phyloP scores from a whole-genome alignment of 345 rosid genomes.

The Aquilaria malaccensis region DNA sequence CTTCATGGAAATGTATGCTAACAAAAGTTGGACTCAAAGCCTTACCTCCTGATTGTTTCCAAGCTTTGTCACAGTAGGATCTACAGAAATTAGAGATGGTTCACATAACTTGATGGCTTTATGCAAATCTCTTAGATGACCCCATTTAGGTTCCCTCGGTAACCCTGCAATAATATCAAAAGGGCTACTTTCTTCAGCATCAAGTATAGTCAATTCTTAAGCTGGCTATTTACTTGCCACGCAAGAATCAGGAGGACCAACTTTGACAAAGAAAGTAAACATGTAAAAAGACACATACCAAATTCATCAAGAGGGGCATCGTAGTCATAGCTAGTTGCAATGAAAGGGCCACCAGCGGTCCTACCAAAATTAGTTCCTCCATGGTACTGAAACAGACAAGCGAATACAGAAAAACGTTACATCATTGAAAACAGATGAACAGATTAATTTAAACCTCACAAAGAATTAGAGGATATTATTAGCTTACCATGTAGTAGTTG shows the following conservation, averaged over 20 bases:
- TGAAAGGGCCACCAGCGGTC: conserved; percentile 92
- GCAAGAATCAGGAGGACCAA: neutral
- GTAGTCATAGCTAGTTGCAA: conserved; percentile 94
- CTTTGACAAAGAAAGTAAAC: neutral
- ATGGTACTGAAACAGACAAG: conserved; percentile 49
- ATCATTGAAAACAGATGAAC: neutral
- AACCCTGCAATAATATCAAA: conserved; percentile 33
- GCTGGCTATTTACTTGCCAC: no score
- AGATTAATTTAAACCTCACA: neutral
- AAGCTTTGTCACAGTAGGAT: conserved; percentile 32
- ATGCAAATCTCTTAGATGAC: conserved; percentile 62
- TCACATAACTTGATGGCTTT: conserved; percentile 54
- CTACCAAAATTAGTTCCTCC: conserved; percentile 95
- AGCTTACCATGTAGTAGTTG: conserved; percentile 69
- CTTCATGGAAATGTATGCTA: neutral
- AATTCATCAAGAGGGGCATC: conserved; percentile 98
- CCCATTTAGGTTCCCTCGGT: conserved; percentile 56
- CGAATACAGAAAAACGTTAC: neutral
- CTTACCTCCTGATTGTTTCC: conserved; percentile 53
- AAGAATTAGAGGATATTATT: neutral
- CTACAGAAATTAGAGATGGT: conserved; percentile 41
- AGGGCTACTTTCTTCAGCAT: neutral
- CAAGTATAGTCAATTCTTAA: neutral
- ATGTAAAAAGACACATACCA: conserved; percentile 33
- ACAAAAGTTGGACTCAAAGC: neutral